Conservation (phyloP, 1,284 basidiomycete species). For the Pholiota adiposa region DNA sequence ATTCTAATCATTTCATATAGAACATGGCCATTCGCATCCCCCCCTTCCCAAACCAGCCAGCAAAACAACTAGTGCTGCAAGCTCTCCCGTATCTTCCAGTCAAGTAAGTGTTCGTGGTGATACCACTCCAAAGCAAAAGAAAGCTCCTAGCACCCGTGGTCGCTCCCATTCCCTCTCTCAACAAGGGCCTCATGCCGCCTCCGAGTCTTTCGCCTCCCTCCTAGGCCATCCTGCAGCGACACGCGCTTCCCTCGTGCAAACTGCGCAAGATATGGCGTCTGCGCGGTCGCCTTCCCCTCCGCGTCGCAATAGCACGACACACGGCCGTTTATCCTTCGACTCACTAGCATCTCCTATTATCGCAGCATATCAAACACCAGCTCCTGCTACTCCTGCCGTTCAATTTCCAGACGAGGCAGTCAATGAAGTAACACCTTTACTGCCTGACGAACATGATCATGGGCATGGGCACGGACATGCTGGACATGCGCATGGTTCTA, state of each 20-base stretch:
- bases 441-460: conserved; percentile 25
- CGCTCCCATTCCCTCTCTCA: conserved; percentile 35
- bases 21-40: conserved; percentile 72
- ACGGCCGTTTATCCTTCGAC: conserved; percentile 33
- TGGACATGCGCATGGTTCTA: conserved; percentile 76
- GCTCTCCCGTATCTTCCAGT: conserved; percentile 22
- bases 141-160: conserved; percentile 23
- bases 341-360: conserved; percentile 16
- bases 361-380: background rate
- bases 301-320: conserved; percentile 34
- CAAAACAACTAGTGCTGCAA: conserved; percentile 26
- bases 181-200: conserved; percentile 29
- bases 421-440: conserved; percentile 45
- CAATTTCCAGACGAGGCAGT: conserved; percentile 1
- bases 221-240: conserved; percentile 89
- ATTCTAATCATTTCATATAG: conserved; percentile 37
- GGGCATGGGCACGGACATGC: conserved; percentile 21
- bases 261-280: conserved; percentile 80
- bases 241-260: conserved; percentile 86
- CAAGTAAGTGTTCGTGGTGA: conserved; percentile 24
- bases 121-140: conserved; percentile 26
- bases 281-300: conserved; percentile 54
- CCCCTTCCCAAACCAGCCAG: conserved; percentile 39
- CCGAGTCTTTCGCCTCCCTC: conserved; percentile 63
- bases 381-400: background rate